phyloP scores from a whole-genome alignment of 768 basidiomycete species.

The Collybia mongolica region DNA sequence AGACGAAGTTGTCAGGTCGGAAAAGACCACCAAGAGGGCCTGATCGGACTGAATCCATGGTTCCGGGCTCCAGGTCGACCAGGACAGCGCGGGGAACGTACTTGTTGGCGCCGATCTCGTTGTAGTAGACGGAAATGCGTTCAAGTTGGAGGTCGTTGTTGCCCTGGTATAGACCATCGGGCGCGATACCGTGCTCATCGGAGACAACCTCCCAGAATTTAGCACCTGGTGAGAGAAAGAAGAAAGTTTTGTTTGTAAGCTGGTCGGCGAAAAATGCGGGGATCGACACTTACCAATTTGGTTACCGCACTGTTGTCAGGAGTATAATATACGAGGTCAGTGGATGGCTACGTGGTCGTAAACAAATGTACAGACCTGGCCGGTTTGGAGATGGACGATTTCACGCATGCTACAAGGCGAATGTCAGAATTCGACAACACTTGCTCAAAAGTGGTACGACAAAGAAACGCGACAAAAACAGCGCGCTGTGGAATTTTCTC shows the following conservation, averaged over 20 bases:
- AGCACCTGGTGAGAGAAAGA: constrained; percentile 56
- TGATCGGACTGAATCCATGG: constrained; percentile 90
- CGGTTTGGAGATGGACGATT: constrained; percentile 99
- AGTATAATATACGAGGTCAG: constrained; percentile 26
- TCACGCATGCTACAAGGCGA: constrained; percentile 83
- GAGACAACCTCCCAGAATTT: constrained; percentile 98
- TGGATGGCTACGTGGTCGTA: constrained; percentile 9
- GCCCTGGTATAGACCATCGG: constrained; percentile 92
- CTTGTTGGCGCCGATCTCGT: constrained; percentile 92
- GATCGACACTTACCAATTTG: constrained; percentile 79
- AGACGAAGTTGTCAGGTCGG: constrained; percentile 98
- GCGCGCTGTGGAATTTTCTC: constrained; percentile 20
- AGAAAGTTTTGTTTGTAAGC: no score
- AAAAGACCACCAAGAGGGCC: constrained; percentile 90
- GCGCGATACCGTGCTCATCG: constrained; percentile 96
- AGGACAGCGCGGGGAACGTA: constrained; percentile 98
- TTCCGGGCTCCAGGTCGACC: constrained; percentile 97
- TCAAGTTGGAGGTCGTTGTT: constrained; percentile 95
- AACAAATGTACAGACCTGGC: constrained; percentile 65
- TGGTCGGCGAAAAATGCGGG: constrained; percentile 2
- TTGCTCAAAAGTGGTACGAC: constrained; percentile 45
- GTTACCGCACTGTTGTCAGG: constrained; percentile 83
- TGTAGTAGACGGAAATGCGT: constrained; percentile 97
- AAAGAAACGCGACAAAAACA: constrained; percentile 35
- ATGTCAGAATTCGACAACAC: constrained; percentile 26